Evolutionary conservation across 495 filamentous ascomycete species (phyloP).

Genomic region (Penicillium arizonense): DNA sequence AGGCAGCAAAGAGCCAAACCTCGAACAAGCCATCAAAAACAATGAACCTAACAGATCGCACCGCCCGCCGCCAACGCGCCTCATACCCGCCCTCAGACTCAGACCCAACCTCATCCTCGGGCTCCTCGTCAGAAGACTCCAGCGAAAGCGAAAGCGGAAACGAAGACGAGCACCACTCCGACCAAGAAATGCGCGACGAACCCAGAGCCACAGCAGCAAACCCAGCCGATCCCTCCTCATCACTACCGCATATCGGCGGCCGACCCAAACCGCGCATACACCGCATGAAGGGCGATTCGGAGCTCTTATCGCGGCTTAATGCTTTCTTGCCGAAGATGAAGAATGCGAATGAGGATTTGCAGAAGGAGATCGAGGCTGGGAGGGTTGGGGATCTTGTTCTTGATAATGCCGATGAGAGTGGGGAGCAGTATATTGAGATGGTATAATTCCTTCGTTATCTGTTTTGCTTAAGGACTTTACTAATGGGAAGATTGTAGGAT

Average conservation of each 20-base stretch:
- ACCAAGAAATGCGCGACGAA: background rate
- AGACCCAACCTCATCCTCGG: constrained; percentile 42
- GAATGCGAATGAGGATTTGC: constrained; percentile 46
- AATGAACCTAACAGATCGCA: constrained; percentile 14
- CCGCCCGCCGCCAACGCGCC: background rate
- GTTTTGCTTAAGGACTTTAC: background rate
- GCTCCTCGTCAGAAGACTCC: constrained; percentile 26
- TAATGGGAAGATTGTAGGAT: constrained; percentile 30
- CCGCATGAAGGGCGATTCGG: constrained; percentile 25
- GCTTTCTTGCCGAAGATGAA: constrained; percentile 49
- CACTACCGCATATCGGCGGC: constrained; percentile 30
- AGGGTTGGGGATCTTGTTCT: constrained; percentile 31
- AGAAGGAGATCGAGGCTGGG: constrained; percentile 40
- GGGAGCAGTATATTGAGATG: constrained; percentile 53
- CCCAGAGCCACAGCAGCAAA: background rate
- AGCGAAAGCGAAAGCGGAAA: constrained; percentile 27
- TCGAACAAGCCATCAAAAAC: background rate
- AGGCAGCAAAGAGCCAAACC: background rate
- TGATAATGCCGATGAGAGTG: constrained; percentile 35
- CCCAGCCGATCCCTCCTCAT: constrained; percentile 1
- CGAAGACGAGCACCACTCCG: constrained; percentile 14
- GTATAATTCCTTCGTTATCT: constrained; percentile 20
- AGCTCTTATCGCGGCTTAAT: constrained; percentile 38
- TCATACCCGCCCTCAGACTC: constrained; percentile 20
- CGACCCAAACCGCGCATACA: constrained; percentile 38